Conservation (phyloP, 108 stramenopile species). For the Fragilariopsis cylindrus region DNA sequence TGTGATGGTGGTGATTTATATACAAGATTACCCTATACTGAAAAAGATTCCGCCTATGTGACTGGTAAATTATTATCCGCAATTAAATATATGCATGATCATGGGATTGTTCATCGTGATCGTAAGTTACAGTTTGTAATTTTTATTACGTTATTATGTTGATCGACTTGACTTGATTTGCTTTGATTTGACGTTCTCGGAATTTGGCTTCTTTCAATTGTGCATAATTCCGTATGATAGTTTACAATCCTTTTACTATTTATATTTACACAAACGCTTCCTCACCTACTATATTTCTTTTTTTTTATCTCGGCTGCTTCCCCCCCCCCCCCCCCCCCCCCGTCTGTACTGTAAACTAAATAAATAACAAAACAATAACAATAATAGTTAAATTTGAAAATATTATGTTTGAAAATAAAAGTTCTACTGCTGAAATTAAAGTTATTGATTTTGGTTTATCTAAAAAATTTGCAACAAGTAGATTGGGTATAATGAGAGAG, state of each 20-base stretch:
- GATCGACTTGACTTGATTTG: too few species aligned
- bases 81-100: slow-evolving; percentile 87
- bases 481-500: slow-evolving; percentile 48
- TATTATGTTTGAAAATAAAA: slow-evolving; percentile 64
- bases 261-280: too few species aligned
- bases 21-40: slow-evolving; percentile 58
- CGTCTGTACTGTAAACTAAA: too few species aligned
- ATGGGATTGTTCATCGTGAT: slow-evolving; percentile 95
- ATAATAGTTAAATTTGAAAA: slow-evolving; percentile 42
- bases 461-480: slow-evolving; percentile 51
- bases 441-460: slow-evolving; percentile 75
- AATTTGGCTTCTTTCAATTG: too few species aligned
- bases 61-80: slow-evolving; percentile 62
- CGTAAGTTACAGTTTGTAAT: slow-evolving; percentile 62
- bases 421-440: slow-evolving; percentile 56
- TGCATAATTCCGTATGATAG: too few species aligned
- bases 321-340: too few species aligned
- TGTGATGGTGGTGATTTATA: slow-evolving; percentile 81
- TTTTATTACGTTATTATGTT: too few species aligned
- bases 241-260: too few species aligned
- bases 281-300: too few species aligned
- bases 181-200: too few species aligned
- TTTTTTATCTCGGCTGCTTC: too few species aligned
- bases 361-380: too few species aligned
- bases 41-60: slow-evolving; percentile 67